Base-by-base conservation (phyloP, 2,329 filamentous ascomycete species). In the Sphaerostilbella broomeana region DNA sequence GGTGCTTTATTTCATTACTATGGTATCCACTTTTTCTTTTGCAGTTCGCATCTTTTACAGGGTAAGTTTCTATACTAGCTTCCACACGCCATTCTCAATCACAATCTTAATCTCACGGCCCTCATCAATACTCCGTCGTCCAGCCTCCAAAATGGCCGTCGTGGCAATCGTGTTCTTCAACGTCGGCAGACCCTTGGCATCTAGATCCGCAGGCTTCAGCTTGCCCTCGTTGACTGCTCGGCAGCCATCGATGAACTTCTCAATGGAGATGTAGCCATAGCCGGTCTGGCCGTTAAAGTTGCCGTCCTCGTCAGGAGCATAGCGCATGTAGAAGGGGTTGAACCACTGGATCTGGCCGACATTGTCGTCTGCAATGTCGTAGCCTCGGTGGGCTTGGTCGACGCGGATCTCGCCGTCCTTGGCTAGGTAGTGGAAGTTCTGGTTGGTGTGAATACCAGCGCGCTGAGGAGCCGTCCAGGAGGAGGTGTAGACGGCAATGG, bases 261-360 rank as follows among this genome's bases (percentile, higher is more conserved):
- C 89, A 56, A 95, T 89, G 15, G 84, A 92, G 43, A 95, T 77
- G 64, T 95, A 95, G 22, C 89, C 89, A 60, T 95, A 95, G 17
- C 89, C 89, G 6, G 79, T 83, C 67, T 95, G 89, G 24, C 89
- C 89, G 39, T 79, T 81, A 61, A 95, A 95, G 65, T 95, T 94
- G 39, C 89, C 90, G 61, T 94, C 86, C 67, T 95, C 89, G 55
- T 95, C 88, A 15, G 89, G 88, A 10, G 88, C 86, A 56, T 95
- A 95, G 54, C 84, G 82, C 87, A 94, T 94, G 66, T 94, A 94
- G 65, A 94, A 94, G 59, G 89, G 89, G 62, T 95, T 95, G 61
- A 86, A 84, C 86, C 88, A 95, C 58, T 82, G 75, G 46, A 95
- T 64, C 57, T 80, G 75, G 27, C 76, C 77, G 2, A 68, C 67